Base-by-base conservation (phyloP, 805 yeast genomes). In the Candida piceae region DNA sequence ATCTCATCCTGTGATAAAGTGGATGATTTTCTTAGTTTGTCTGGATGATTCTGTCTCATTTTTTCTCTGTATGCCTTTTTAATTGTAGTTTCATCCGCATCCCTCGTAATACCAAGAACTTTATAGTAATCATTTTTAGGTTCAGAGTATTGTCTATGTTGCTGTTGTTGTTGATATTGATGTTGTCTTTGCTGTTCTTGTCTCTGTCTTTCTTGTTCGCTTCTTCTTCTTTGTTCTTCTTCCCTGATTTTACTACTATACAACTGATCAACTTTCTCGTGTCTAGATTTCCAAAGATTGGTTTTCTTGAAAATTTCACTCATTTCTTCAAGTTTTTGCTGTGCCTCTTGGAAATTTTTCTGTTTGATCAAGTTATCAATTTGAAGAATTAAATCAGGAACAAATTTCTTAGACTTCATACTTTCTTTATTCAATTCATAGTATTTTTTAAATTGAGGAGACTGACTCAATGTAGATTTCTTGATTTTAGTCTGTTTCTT, bases 31-130 rank as follows among this genome's bases (percentile, higher is more conserved):
- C 78, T 78, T 55, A 84, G 80, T 58, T 90, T 93, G 61, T 90
- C 98, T 0, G 98, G 98, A 55, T 90, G 98, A 58, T 73, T 86
- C 53, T 78, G 78, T 52, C 82, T 80, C 24, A 93, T 82, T 52
- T 80, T 74, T 7, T 78, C 69, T 40, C 96, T 69, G 62, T 88
- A 83, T 0, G 95, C 94, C 57, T 77, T 81, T 50, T 82, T 85
- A 43, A 90, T 80, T 7, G 84, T 81, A 40, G 72, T 70, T 1
- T 76, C 79, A 39, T 75, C 78, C 0, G 97, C 95, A 43, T 74
- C 73, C 39, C 69, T 66, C 0, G 78, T 47, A 5, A 90, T 71
- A 11, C 80, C 94, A 13, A 90, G 62, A 3, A 84, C 69, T 52
- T 85, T 84, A 60, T 90, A 90, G 53, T 84, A 85, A 52, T 90